Conservation (phyloP, 306 rosid species). For the Cyamopsis tetragonoloba region DNA sequence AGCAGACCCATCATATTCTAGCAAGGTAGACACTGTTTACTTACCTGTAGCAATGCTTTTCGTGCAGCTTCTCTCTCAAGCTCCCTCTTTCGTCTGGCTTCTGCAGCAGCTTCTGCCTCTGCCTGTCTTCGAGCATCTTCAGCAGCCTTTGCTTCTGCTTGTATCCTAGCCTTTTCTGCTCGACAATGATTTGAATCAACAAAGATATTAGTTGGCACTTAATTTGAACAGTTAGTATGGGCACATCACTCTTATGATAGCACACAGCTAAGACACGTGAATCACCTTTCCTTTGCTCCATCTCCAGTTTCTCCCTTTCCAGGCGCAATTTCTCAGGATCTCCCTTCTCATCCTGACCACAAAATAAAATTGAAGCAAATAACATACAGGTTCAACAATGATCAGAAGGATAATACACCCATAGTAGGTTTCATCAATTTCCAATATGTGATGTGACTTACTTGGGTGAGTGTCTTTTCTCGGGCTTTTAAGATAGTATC, state of each 20-base stretch:
- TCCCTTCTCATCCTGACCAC: constrained; percentile 64
- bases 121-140: constrained; percentile 67
- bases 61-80: constrained; percentile 88
- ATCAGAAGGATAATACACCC: constrained; percentile 1
- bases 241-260: background rate
- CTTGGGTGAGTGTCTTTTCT: constrained; percentile 76
- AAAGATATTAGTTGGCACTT: background rate
- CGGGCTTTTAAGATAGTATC: constrained; percentile 86
- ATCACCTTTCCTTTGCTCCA: constrained; percentile 63
- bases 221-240: background rate
- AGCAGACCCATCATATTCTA: background rate
- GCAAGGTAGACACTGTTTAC: constrained; percentile 1
- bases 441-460: constrained; percentile 27
- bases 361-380: constrained; percentile 21
- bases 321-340: constrained; percentile 76
- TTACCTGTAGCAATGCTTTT: constrained; percentile 76
- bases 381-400: constrained; percentile 17
- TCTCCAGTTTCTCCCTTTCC: constrained; percentile 72
- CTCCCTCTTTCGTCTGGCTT: constrained; percentile 76
- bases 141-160: constrained; percentile 89
- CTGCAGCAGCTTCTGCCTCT: constrained; percentile 78
- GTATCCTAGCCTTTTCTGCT: constrained; percentile 76
- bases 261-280: background rate
- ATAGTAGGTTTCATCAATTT: constrained; percentile 12
- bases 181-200: constrained; percentile 14